These are phyloP conservation scores for Acidiella bohemica DNA, from an alignment of 495 filamentous ascomycete genomes.

Conservation along the genomic window DNA sequence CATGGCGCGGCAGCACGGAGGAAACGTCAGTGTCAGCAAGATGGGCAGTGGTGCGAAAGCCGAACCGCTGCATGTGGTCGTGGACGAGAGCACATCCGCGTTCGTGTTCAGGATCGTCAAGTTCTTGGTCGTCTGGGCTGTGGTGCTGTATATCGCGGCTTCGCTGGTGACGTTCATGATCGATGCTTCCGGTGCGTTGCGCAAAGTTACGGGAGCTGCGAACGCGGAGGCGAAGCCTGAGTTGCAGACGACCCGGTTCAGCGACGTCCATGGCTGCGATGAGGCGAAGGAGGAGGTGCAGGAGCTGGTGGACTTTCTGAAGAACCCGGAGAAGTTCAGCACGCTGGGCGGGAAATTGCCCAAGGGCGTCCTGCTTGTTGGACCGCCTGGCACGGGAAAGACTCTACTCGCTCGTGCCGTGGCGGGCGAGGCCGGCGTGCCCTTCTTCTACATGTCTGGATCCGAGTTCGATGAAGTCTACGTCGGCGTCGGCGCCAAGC, in stretches of 20 bases:
- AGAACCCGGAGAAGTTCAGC: slow-evolving; percentile 81
- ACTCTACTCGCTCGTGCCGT: slow-evolving; percentile 94
- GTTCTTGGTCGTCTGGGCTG: slow-evolving; percentile 62
- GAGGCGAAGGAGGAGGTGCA: slow-evolving; percentile 97
- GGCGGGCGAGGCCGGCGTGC: slow-evolving; percentile 91
- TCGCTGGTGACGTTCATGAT: slow-evolving; percentile 64
- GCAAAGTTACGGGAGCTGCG: slow-evolving; percentile 55
- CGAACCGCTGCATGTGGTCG: slow-evolving; percentile 79
- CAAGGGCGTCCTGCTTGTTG: slow-evolving; percentile 90
- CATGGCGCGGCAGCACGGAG: slow-evolving; percentile 57
- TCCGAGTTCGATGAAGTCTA: slow-evolving; percentile 98
- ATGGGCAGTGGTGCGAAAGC: slow-evolving; percentile 56
- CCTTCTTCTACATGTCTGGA: slow-evolving; percentile 99
- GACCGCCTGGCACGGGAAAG: slow-evolving; percentile 94
- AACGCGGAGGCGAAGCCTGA: slow-evolving; percentile 78
- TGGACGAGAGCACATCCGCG: slow-evolving; percentile 75
- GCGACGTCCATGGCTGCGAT: slow-evolving; percentile 91
- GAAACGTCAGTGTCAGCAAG: slow-evolving; percentile 45
- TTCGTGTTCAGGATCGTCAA: slow-evolving; percentile 81
- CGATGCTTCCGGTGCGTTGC: slow-evolving; percentile 62
- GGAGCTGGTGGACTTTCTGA: slow-evolving; percentile 90
- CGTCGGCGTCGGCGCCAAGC: slow-evolving; percentile 94
- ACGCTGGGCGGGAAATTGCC: slow-evolving; percentile 88
- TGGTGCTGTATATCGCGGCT: slow-evolving; percentile 60
- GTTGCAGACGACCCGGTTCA: slow-evolving; percentile 80